phyloP scores from a whole-genome alignment of 1,284 basidiomycete species.

The Fomitopsis schrenkii region DNA sequence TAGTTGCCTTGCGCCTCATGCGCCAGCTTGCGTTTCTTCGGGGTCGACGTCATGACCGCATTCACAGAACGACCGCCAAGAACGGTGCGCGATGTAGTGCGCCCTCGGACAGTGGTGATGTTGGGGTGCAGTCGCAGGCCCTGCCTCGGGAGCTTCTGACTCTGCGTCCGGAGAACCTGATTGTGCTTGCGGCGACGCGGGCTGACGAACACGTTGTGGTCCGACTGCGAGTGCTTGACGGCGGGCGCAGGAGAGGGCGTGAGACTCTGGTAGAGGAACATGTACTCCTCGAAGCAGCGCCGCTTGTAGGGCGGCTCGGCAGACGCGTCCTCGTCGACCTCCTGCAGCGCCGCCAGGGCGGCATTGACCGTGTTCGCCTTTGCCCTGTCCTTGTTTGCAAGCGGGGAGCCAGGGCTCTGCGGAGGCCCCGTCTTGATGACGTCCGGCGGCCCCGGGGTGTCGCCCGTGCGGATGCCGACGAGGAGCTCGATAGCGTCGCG shows the following conservation, averaged over 20 bases:
- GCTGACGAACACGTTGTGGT: slow-evolving; percentile 11
- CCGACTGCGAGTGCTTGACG: slow-evolving; percentile 18
- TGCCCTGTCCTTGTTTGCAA: slow-evolving; percentile 11
- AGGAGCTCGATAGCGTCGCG: slow-evolving; percentile 44
- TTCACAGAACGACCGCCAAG: slow-evolving; percentile 4
- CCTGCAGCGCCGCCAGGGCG: slow-evolving; percentile 13
- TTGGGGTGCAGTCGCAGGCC: slow-evolving; percentile 14
- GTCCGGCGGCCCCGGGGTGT: slow-evolving; percentile 7
- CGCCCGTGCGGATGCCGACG: slow-evolving; percentile 40
- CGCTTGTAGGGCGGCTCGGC: slow-evolving; percentile 14
- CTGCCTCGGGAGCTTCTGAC: slow-evolving; percentile 17
- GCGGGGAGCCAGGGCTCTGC: slow-evolving; percentile 16
- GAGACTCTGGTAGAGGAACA: background rate
- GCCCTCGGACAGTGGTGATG: slow-evolving; percentile 16
- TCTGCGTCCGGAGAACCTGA: slow-evolving; percentile 17
- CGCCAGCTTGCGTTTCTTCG: slow-evolving; percentile 14
- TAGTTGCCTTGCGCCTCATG: background rate
- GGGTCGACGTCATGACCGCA: slow-evolving; percentile 24
- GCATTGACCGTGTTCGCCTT: slow-evolving; percentile 8
- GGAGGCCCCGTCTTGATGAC: slow-evolving; percentile 5
- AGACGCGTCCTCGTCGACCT: slow-evolving; percentile 8
- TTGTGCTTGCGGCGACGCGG: background rate
- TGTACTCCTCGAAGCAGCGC: slow-evolving; percentile 9
- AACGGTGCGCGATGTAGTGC: slow-evolving; percentile 6
- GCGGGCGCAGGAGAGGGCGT: slow-evolving; percentile 5